Conservation (phyloP, 352 stramenopile species). For the Globisporangium mamillatum region DNA sequence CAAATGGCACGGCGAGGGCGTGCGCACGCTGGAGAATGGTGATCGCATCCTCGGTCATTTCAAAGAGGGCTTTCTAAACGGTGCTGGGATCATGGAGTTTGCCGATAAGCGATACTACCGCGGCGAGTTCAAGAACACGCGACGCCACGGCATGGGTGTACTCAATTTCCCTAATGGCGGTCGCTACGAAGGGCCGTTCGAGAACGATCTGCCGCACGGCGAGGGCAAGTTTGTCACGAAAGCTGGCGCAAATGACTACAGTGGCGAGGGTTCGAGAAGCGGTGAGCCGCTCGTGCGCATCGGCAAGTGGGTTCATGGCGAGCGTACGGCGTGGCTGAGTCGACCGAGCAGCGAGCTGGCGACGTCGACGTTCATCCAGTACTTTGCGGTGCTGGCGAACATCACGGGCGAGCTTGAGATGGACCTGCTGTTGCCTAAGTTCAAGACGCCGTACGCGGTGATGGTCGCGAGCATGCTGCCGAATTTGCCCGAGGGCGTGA, state of each 20-base stretch:
- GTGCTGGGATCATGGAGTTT: slow-evolving; percentile 58
- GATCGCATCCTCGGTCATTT: slow-evolving; percentile 65
- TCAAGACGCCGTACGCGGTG: slow-evolving; percentile 73
- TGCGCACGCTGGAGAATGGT: slow-evolving; percentile 55
- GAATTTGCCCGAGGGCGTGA: slow-evolving; percentile 64
- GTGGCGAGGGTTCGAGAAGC: slow-evolving; percentile 5
- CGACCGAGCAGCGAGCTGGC: slow-evolving; percentile 66
- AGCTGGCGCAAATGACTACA: slow-evolving; percentile 8
- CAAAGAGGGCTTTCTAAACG: slow-evolving; percentile 53
- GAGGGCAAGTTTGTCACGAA: slow-evolving; percentile 67
- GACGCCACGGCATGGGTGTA: slow-evolving; percentile 72
- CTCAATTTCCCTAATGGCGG: slow-evolving; percentile 88
- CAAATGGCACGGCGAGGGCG: slow-evolving; percentile 68
- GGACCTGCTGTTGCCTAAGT: slow-evolving; percentile 58
- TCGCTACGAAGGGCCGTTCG: slow-evolving; percentile 88
- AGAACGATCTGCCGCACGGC: slow-evolving; percentile 82
- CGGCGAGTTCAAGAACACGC: slow-evolving; percentile 55
- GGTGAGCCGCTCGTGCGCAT: slow-evolving; percentile 61
- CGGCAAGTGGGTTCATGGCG: slow-evolving; percentile 58
- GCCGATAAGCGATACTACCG: slow-evolving; percentile 66
- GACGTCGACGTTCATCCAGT: slow-evolving; percentile 73
- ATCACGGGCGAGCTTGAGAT: slow-evolving; percentile 61
- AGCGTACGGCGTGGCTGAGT: slow-evolving; percentile 67
- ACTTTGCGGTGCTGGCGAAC: slow-evolving; percentile 48
- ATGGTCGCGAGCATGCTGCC: slow-evolving; percentile 78